Evolutionary conservation across 495 filamentous ascomycete genomes (phyloP).

Genomic region (Trichoderma orchidacearum): DNA sequence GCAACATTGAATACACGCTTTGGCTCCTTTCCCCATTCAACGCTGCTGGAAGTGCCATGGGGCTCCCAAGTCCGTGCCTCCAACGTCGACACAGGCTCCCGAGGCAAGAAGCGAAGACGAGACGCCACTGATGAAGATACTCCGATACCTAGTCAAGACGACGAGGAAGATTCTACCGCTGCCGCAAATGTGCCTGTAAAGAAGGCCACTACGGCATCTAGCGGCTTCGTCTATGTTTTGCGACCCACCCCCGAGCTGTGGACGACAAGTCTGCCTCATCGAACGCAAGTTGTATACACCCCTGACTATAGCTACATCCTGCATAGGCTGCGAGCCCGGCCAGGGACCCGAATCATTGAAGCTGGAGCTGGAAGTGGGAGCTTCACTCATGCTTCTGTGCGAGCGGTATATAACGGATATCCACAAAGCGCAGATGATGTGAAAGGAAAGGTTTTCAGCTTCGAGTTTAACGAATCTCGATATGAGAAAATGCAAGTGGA

Average conservation of each 20-base stretch:
- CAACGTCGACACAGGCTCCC: constrained; percentile 76
- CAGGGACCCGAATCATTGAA: constrained; percentile 74
- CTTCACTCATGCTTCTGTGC: constrained; percentile 81
- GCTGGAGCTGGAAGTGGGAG: constrained; percentile 90
- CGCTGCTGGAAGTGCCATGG: constrained; percentile 71
- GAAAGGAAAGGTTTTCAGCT: constrained; percentile 77
- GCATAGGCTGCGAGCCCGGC: constrained; percentile 68
- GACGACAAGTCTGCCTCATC: constrained; percentile 80
- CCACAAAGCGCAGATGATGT: constrained; percentile 25
- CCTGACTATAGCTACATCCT: constrained; percentile 95
- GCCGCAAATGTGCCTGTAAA: constrained; percentile 17
- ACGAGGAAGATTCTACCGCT: constrained; percentile 14
- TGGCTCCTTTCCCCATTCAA: constrained; percentile 86
- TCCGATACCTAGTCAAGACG: constrained; percentile 35
- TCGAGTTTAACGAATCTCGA: constrained; percentile 77
- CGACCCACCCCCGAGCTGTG: constrained; percentile 88
- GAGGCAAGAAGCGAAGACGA: constrained; percentile 45
- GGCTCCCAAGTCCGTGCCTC: constrained; percentile 83
- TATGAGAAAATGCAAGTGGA: constrained; percentile 60
- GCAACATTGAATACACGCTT: constrained; percentile 86
- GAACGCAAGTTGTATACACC: constrained; percentile 96
- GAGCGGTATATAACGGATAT: constrained; percentile 81
- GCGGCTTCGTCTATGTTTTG: constrained; percentile 80
- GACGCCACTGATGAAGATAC: constrained; percentile 44
- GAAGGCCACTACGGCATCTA: constrained; percentile 45